Evolutionary conservation across 768 basidiomycete genomes (phyloP).

Genomic region (Amylocystis lapponica): DNA sequence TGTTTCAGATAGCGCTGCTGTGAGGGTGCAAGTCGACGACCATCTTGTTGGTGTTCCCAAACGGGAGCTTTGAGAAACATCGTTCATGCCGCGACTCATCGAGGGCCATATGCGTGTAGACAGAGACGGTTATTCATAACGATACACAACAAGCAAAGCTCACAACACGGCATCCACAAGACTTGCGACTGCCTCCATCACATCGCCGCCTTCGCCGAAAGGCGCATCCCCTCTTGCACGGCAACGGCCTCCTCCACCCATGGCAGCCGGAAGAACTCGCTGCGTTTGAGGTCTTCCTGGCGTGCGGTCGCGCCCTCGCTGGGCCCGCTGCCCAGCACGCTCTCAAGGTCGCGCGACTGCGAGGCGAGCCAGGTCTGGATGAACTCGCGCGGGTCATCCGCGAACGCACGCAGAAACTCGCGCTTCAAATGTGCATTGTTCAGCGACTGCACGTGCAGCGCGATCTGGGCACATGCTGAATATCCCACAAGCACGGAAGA

Average conservation of each 20-base stretch:
- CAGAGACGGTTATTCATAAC: too few species aligned
- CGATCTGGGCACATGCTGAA: slow-evolving; percentile 45
- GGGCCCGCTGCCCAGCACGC: slow-evolving; percentile 81
- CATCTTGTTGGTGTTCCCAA: too few species aligned
- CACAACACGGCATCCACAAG: neutral
- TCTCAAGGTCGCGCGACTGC: slow-evolving; percentile 88
- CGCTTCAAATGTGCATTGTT: slow-evolving; percentile 84
- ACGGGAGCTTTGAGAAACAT: too few species aligned
- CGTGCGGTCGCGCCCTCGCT: slow-evolving; percentile 72
- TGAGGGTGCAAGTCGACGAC: too few species aligned
- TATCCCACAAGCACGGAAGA: neutral
- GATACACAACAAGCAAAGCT: neutral
- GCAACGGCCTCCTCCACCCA: slow-evolving; percentile 91
- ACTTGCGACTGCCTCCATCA: slow-evolving; percentile 3
- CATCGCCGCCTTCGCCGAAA: slow-evolving; percentile 36
- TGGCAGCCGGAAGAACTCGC: slow-evolving; percentile 86
- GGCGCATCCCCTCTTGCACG: slow-evolving; percentile 74
- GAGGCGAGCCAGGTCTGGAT: slow-evolving; percentile 90
- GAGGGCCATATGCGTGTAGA: too few species aligned
- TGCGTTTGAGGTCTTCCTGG: slow-evolving; percentile 84
- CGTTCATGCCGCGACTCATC: too few species aligned
- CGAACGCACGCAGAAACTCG: slow-evolving; percentile 80
- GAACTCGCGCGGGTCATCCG: slow-evolving; percentile 71
- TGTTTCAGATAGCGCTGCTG: too few species aligned
- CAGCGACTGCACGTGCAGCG: slow-evolving; percentile 76